These are phyloP conservation scores for Podospora fimiseda DNA, from an alignment of 495 filamentous ascomycete genomes.

Conservation along the genomic window DNA sequence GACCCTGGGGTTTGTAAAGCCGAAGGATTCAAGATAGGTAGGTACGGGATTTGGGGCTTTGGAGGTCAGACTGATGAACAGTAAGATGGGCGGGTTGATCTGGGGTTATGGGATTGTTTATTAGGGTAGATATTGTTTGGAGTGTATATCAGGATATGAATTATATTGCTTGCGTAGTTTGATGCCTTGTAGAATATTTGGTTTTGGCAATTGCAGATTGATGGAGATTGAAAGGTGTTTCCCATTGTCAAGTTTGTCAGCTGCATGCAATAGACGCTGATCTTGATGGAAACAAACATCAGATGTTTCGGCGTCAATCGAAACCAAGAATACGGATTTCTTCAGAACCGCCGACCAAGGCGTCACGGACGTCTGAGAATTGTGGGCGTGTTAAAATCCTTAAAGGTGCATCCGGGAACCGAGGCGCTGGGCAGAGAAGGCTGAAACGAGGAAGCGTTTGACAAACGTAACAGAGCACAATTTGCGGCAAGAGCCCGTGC, in stretches of 20 bases:
- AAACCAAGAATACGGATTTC: neutral
- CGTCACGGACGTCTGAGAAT: neutral
- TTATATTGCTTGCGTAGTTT: too few relatives aligned
- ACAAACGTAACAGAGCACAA: conserved; percentile 20
- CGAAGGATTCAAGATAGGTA: neutral
- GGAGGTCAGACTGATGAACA: neutral
- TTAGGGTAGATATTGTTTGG: too few relatives aligned
- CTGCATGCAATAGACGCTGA: too few relatives aligned
- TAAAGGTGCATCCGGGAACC: neutral
- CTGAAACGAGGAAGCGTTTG: conserved; percentile 28
- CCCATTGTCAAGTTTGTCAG: too few relatives aligned
- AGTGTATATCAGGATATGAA: too few relatives aligned
- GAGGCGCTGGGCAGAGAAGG: conserved; percentile 13
- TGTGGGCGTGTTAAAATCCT: conserved; percentile 2
- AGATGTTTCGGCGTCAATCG: neutral
- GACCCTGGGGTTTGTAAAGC: neutral
- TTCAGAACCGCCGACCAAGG: neutral
- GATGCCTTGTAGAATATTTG: too few relatives aligned
- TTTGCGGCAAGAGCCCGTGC: conserved; percentile 17
- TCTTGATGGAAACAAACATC: neutral
- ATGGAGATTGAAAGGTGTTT: too few relatives aligned
- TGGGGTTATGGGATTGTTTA: too few relatives aligned
- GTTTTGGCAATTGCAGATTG: too few relatives aligned
- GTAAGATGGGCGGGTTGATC: too few relatives aligned
- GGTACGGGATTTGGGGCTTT: neutral